Conservation (phyloP, 2,329 filamentous ascomycete species). For the Cryphonectria japonica region DNA sequence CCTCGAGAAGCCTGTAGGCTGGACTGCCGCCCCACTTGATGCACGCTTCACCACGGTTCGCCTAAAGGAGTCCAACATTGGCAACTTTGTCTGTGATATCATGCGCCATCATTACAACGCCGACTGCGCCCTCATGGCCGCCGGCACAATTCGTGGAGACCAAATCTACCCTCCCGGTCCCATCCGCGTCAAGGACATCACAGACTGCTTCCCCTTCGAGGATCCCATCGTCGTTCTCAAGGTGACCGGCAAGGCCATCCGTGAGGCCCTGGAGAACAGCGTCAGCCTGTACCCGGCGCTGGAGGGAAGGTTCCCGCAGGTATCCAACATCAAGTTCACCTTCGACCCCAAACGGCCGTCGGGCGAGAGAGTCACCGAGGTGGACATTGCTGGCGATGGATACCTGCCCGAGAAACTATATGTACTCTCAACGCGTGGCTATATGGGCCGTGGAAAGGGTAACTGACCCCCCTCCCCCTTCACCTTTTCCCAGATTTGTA, state of each 20-base stretch:
- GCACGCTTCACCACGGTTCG: constrained; percentile 85
- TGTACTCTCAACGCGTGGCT: constrained; percentile 77
- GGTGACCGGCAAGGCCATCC: constrained; percentile 71
- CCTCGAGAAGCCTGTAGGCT: constrained; percentile 81
- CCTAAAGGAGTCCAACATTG: constrained; percentile 77
- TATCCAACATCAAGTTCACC: constrained; percentile 78
- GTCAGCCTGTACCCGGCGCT: constrained; percentile 80
- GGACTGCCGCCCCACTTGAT: constrained; percentile 80
- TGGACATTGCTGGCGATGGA: constrained; percentile 62
- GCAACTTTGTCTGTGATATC: constrained; percentile 89
- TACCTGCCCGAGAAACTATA: constrained; percentile 69
- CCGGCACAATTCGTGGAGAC: constrained; percentile 85
- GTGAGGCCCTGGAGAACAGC: constrained; percentile 82
- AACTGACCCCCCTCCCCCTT: constrained; percentile 12
- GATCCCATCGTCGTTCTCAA: constrained; percentile 82
- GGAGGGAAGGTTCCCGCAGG: constrained; percentile 74
- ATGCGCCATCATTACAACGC: constrained; percentile 83
- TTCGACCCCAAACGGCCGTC: constrained; percentile 68
- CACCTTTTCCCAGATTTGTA: too few relatives aligned
- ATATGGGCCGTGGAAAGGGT: constrained; percentile 84
- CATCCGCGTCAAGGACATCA: constrained; percentile 77
- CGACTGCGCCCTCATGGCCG: constrained; percentile 83
- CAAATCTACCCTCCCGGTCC: constrained; percentile 85
- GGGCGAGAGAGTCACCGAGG: constrained; percentile 65
- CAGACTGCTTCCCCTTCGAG: constrained; percentile 90